Base-by-base conservation (phyloP, 2,329 filamentous ascomycete species). In the Cladophialophora chaetospira region DNA sequence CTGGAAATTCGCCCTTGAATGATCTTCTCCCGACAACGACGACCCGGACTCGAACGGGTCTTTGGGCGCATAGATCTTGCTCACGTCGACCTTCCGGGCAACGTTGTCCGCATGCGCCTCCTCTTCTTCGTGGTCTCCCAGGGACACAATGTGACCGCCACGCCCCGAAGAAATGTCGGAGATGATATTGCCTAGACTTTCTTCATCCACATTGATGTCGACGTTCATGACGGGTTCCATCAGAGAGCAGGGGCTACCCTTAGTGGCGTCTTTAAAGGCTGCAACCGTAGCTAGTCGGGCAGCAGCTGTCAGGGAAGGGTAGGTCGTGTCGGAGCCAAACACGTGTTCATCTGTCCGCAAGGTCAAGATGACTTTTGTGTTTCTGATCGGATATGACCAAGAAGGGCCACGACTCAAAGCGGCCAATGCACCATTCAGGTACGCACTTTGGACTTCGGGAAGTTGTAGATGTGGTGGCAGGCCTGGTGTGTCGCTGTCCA, bases 211-310 rank as follows among this genome's bases (percentile, higher is more conserved):
- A 63, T 84, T 86, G 68, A 99, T 96, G 50, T 87, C 85, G 4
- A 89, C 90, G 58, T 87, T 86, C 91, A 97, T 97, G 53, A 99
- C 89, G 1, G 94, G 94, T 69, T 99, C 94, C 75, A 97, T 88
- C 35, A 99, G 77, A 1, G 82, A 81, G 1, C 91, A 82, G 2
- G 78, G 75, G 2, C 76, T 69, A 25, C 75, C 72, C 8, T 79
- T 74, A 53, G 83, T 79, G 0, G 86, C 84, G 15, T 84, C 79
- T 48, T 82, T 82, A 1, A 97, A 80, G 0, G 87, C 87, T 6
- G 81, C 78, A 57, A 87, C 83, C 0, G 92, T 87, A 2, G 89
- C 88, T 68, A 73, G 83, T 69, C 74, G 85, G 65, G 79, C 86
- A 58, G 79, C 91, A 74, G 79, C 90, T 67, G 83, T 91, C 71